phyloP scores from a whole-genome alignment of 1,139 yeast species.

The Eremothecium gossypii region DNA sequence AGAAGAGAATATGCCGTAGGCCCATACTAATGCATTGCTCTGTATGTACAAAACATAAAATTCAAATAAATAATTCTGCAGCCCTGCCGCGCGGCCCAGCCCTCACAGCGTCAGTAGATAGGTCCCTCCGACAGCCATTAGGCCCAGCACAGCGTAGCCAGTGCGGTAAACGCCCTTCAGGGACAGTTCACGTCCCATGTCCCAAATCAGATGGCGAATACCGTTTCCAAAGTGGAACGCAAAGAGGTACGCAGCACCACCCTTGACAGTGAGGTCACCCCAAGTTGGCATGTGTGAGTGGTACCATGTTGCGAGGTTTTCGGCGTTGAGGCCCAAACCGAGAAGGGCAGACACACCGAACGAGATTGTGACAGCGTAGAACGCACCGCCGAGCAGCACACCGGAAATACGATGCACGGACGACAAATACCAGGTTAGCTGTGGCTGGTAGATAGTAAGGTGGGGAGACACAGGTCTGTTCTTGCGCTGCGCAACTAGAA shows the following conservation, averaged over 20 bases:
- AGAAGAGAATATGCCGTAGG: constrained; percentile 29
- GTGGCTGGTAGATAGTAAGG: constrained; percentile 80
- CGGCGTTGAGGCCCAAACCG: constrained; percentile 56
- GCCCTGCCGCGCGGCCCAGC: neutral
- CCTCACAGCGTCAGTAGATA: constrained; percentile 30
- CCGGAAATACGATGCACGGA: constrained; percentile 84
- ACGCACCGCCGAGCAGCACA: constrained; percentile 65
- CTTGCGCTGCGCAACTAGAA: constrained; percentile 72
- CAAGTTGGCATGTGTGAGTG: constrained; percentile 51
- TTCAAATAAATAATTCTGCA: neutral
- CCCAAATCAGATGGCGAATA: constrained; percentile 90
- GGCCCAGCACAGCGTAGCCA: constrained; percentile 74
- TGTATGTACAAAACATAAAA: neutral
- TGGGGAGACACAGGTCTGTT: constrained; percentile 92
- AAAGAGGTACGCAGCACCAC: constrained; percentile 69
- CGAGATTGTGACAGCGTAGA: constrained; percentile 67
- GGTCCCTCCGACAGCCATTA: constrained; percentile 58
- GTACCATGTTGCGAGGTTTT: constrained; percentile 42
- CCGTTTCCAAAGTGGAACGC: constrained; percentile 83
- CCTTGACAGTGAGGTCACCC: constrained; percentile 57
- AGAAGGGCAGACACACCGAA: constrained; percentile 64
- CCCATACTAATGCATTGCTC: constrained; percentile 29
- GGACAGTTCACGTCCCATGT: constrained; percentile 68
- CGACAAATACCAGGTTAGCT: constrained; percentile 75
- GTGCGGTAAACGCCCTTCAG: constrained; percentile 85